Percentiles rank a stretch among this genome's conserved stretches.
Evolutionary conservation across 345 rosid genomes (phyloP).

Genomic region (Adansonia digitata): DNA sequence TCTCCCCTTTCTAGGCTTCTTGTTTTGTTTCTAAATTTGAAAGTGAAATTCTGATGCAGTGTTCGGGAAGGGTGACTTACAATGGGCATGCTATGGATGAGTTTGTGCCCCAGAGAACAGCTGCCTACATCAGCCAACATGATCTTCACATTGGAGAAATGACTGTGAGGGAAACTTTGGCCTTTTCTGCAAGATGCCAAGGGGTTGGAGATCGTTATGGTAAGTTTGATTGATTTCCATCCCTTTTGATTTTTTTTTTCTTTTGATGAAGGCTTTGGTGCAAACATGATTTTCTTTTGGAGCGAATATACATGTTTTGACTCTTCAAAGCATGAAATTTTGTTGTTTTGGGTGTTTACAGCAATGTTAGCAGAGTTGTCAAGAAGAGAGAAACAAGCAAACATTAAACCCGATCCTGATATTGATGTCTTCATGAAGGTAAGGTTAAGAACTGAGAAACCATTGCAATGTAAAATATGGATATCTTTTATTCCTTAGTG

Average conservation of each 20-base stretch:
- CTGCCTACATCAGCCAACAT: slow-evolving; percentile 59
- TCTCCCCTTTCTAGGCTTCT: not conserved
- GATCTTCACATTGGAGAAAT: slow-evolving; percentile 75
- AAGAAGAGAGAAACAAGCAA: slow-evolving; percentile 57
- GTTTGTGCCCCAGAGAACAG: slow-evolving; percentile 36
- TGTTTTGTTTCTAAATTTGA: not conserved
- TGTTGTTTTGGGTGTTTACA: not conserved
- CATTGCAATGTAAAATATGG: not conserved
- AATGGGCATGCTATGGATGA: slow-evolving; percentile 54
- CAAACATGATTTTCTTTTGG: no score
- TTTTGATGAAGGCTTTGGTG: not conserved
- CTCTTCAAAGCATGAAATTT: not conserved
- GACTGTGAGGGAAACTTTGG: slow-evolving; percentile 90
- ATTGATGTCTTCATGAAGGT: slow-evolving; percentile 85
- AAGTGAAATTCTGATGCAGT: not conserved
- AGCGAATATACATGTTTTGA: not conserved
- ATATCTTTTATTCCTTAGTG: no score
- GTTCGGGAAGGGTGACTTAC: slow-evolving; percentile 33
- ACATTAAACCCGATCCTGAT: slow-evolving; percentile 77
- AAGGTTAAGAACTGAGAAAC: slow-evolving; percentile 30
- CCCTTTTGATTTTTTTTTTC: not conserved
- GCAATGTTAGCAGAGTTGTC: slow-evolving; percentile 7
- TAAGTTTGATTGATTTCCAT: slow-evolving; percentile 9
- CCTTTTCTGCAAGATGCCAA: slow-evolving; percentile 81
- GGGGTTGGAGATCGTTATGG: slow-evolving; percentile 60